Evolutionary conservation across 257 asterid species (phyloP), one percentile per base, ranked within the genome.

Genomic region (Nicotiana benthamiana): DNA sequence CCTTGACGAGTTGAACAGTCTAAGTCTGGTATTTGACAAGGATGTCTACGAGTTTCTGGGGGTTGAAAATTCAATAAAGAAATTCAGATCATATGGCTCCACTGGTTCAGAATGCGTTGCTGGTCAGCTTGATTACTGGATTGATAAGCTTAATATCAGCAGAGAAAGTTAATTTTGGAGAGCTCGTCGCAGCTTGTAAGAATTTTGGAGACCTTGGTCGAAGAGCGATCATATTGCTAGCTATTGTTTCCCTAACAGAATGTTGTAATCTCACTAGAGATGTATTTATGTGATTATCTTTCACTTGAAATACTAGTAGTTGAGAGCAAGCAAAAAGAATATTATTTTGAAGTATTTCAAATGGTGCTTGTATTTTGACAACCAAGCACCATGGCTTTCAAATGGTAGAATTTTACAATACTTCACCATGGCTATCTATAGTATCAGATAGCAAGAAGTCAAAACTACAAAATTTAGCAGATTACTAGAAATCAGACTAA

Each of bases 21-120:
- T 96, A 84, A 87, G 88, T 83, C 84, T 92, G 10, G 36, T 86
- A 9, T 92, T 94, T 59, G 97, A 88, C n/a, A 80, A 88, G 80
- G 99, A 94, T 46, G 99, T 94, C 46, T 94, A 88, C 12, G 92
- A 86, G 61, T 96, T 79, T 83, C 95, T 96, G 75, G 98, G 98
- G 54, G 98, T 94, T 5, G 95, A 92, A 82, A 96, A 96, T 81
- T 64, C 99, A 30, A 88, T 96, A 7, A 89, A 90, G 80, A 96
- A 91, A 72, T 96, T 96, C 90, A 89, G 90, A 75, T 96, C 98
- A 9, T 96, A 96, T 83, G 99, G 99, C 79, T 96, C 99, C 51
- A 94, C 99, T 0, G 99, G 99, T 79, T 90, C 96, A 9, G 93
- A 87, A 75, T 94, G 97, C 70, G 99, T 96, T 27, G 91, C 97